Conservation (phyloP, 345 rosid species). For the Salix caprea region DNA sequence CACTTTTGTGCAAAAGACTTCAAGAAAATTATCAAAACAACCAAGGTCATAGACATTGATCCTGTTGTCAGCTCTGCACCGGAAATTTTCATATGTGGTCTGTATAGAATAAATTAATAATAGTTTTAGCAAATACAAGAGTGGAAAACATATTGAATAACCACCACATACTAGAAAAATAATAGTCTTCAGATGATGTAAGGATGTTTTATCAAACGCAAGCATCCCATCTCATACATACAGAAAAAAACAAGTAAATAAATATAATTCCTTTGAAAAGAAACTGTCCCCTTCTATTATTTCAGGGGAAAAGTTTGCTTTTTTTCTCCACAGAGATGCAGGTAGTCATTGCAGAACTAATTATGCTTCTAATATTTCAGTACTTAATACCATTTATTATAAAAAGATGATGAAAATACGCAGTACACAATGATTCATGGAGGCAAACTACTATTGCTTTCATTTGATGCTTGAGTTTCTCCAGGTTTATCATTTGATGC, state of each 20-base stretch:
- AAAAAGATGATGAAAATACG: not conserved
- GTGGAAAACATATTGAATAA: not conserved
- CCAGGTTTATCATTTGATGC: not conserved
- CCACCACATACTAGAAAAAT: not conserved
- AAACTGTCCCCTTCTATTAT: not conserved
- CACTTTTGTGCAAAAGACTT: constrained; percentile 66
- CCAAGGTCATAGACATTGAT: constrained; percentile 58
- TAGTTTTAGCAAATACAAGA: constrained; percentile 2
- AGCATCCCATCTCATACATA: not conserved
- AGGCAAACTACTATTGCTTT: not conserved
- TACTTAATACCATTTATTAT: not conserved
- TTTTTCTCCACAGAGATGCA: not conserved
- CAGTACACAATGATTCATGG: not conserved
- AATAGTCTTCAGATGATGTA: not conserved
- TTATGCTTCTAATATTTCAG: not conserved
- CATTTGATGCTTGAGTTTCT: not conserved
- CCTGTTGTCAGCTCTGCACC: constrained; percentile 74
- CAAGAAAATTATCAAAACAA: constrained; percentile 55
- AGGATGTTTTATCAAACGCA: not conserved
- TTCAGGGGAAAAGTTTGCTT: not conserved
- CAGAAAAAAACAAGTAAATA: not conserved
- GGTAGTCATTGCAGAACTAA: not conserved
- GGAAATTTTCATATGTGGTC: constrained; percentile 97
- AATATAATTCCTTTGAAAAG: not conserved
- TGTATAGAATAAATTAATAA: constrained; percentile 32